Conservation (phyloP, 2,329 filamentous ascomycete species). For the Fusarium penzigii region DNA sequence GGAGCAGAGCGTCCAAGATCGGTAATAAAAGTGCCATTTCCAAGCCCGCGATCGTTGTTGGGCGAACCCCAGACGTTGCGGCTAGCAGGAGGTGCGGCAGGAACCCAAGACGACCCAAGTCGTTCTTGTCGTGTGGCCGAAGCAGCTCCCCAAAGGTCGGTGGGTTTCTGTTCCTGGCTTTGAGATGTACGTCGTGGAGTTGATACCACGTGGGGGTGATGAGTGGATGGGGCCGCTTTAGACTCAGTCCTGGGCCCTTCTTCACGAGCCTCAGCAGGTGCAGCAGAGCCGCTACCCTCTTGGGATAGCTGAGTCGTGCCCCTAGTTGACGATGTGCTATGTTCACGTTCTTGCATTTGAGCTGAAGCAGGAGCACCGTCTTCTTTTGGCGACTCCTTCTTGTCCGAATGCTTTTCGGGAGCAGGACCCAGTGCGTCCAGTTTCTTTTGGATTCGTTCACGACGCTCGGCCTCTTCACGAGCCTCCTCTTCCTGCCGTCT, state of each 20-base stretch:
- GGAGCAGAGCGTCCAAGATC: slow-evolving; percentile 51
- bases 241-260: slow-evolving; percentile 9
- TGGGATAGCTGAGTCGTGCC: slow-evolving; percentile 17
- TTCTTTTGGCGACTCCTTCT: slow-evolving; percentile 49
- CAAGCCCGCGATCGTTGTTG: slow-evolving; percentile 69
- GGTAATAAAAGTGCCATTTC: slow-evolving; percentile 75
- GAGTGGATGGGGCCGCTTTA: slow-evolving; percentile 17
- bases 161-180: slow-evolving; percentile 34
- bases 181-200: slow-evolving; percentile 34
- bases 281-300: slow-evolving; percentile 13
- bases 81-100: slow-evolving; percentile 43
- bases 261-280: slow-evolving; percentile 8
- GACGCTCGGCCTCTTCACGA: slow-evolving; percentile 69
- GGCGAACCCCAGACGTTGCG: slow-evolving; percentile 75
- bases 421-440: slow-evolving; percentile 68
- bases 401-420: slow-evolving; percentile 59
- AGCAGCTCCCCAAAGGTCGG: slow-evolving; percentile 40
- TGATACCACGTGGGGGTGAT: slow-evolving; percentile 13
- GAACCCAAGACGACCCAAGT: slow-evolving; percentile 50
- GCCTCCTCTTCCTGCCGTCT: slow-evolving; percentile 68
- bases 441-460: slow-evolving; percentile 71
- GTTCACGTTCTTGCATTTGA: slow-evolving; percentile 38
- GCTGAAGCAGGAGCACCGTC: slow-evolving; percentile 39
- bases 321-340: slow-evolving; percentile 6
- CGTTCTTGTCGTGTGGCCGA: slow-evolving; percentile 46